A percentile compares a stretch with the other conserved stretches of the same genome.
These are phyloP conservation scores for Lepidopterella palustris DNA, from an alignment of 495 filamentous ascomycete genomes.

Conservation along the genomic window DNA sequence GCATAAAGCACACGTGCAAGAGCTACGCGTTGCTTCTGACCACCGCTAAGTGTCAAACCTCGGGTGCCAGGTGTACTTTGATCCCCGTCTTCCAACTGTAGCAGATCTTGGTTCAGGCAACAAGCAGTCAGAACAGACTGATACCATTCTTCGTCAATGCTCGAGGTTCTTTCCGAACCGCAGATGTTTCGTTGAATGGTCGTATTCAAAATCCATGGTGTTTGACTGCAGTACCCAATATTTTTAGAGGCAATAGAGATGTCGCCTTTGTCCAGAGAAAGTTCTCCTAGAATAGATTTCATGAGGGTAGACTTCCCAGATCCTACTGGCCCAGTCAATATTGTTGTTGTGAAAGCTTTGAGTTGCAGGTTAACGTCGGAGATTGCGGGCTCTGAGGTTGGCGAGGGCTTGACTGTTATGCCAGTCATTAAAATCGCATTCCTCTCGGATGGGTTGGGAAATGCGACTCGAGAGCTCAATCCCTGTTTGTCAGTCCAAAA, in stretches of 20 bases:
- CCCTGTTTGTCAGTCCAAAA: not conserved
- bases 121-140: constrained; percentile 16
- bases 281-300: constrained; percentile 37
- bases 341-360: constrained; percentile 2
- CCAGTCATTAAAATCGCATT: constrained; percentile 1
- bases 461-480: not conserved
- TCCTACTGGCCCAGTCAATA: constrained; percentile 19
- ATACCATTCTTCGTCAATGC: constrained; percentile 13
- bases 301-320: constrained; percentile 40
- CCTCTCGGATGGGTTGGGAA: not conserved
- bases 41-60: constrained; percentile 24
- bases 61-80: constrained; percentile 20
- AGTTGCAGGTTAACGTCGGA: constrained; percentile 9
- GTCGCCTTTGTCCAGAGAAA: not conserved
- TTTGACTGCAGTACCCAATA: constrained; percentile 24
- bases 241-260: not conserved
- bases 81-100: constrained; percentile 17
- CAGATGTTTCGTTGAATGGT: constrained; percentile 23
- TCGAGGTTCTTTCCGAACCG: constrained; percentile 15
- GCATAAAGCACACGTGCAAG: constrained; percentile 36
- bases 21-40: constrained; percentile 31
- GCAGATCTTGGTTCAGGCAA: constrained; percentile 12
- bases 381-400: not conserved
- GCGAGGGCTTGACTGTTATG: not conserved
- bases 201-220: constrained; percentile 24